Base-by-base conservation (phyloP, 768 basidiomycete species). In the Mycena capillaripes region DNA sequence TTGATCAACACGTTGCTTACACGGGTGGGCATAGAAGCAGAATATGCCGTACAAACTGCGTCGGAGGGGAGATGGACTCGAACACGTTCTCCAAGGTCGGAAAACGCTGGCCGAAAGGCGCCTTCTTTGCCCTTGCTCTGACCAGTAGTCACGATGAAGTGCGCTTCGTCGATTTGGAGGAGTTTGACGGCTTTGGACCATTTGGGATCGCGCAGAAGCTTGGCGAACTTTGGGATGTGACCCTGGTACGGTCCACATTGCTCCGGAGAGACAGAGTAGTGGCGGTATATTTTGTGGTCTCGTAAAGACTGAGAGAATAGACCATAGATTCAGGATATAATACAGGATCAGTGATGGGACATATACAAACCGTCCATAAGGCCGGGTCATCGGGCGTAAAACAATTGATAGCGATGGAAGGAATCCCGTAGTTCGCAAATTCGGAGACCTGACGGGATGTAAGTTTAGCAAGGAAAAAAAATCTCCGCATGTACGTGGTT, bases 401-500 rank as follows among this genome's bases (percentile, higher is more conserved):
- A 42, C 70, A 66, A 44, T 80, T 80, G 23, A 80, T 73, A 0
- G 78, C 78, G 16, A 79, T 48, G 29, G 77, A 69, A 27, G 58
- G 63, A 55, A 80, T 70, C 12, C 74, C 70, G 27, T 74, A 78
- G 25, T 56, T 52, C 16, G 57, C 34, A 40, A 78, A 79, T 56
- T 73, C 71, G 5, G 48, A 34, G 8, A 78, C 76, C 64, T 80
- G 23, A 5, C 6, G 12, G 8, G 11, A 29, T 8, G 17, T 36
- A 7, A 12, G 36, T 36, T 12, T 7, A 36, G 12, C 36, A 12
- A 36, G 36, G 36, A 7, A 12, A 36, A 36, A 36, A 36, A 36
- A 36, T 12, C 36, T 36, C 12, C 36, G 12, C 36, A 60, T 11
- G 12, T 27, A 46, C 65, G 21, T 57, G 65, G n/a, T 56, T 46